phyloP scores from a whole-genome alignment of 2,329 filamentous ascomycete species.

The Sporothrix variecibatus region DNA sequence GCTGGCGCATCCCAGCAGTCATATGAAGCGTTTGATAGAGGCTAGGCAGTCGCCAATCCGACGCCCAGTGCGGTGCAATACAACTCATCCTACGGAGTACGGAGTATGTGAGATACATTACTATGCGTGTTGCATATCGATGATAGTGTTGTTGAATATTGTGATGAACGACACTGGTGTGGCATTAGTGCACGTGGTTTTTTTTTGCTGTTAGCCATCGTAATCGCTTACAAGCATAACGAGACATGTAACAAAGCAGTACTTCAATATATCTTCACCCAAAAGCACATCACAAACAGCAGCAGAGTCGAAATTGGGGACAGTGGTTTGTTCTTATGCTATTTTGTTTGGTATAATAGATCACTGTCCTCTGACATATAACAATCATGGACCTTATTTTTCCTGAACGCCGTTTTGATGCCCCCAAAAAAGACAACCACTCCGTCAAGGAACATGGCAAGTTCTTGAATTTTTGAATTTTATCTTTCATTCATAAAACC shows the following conservation, averaged over 20 bases:
- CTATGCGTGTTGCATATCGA: background rate
- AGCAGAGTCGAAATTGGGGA: slow-evolving; percentile 9
- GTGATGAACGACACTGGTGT: background rate
- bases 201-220: background rate
- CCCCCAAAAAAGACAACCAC: slow-evolving; percentile 27
- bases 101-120: background rate
- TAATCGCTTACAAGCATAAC: background rate
- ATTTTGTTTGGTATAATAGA: slow-evolving; percentile 27
- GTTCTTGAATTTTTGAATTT: slow-evolving; percentile 19
- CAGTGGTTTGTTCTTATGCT: slow-evolving; percentile 25
- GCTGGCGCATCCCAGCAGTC: slow-evolving; percentile 4
- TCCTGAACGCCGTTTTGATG: slow-evolving; percentile 47
- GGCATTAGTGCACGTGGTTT: background rate
- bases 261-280: background rate
- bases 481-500: background rate
- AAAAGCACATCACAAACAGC: background rate
- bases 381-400: slow-evolving; percentile 25
- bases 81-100: background rate
- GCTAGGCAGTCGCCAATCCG: slow-evolving; percentile 3
- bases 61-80: background rate
- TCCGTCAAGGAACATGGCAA: background rate
- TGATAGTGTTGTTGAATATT: background rate
- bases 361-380: slow-evolving; percentile 26
- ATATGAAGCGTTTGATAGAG: slow-evolving; percentile 2
- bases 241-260: background rate